These are phyloP conservation scores for Solanum hybrid DNA, from an alignment of 305 asterid species.

Conservation along the genomic window DNA sequence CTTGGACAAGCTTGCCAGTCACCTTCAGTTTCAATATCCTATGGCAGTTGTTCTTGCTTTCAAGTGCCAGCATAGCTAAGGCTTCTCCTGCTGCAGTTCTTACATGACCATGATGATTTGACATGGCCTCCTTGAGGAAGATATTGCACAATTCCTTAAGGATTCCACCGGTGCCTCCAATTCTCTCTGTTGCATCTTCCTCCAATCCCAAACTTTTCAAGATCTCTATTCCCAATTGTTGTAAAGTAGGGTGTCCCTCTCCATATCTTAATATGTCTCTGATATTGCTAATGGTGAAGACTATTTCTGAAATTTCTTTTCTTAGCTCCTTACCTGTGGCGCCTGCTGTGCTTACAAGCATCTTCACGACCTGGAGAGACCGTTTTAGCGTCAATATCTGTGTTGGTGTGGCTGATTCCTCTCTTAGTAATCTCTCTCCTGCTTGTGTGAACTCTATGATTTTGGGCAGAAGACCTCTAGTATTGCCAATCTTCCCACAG, in stretches of 20 bases:
- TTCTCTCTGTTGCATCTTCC: conserved; percentile 80
- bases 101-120: conserved; percentile 28
- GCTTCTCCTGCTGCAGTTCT: conserved; percentile 79
- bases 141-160: conserved; percentile 51
- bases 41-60: conserved; percentile 43
- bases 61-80: conserved; percentile 61
- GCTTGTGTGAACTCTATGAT: conserved; percentile 68
- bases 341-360: conserved; percentile 69
- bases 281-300: conserved; percentile 61
- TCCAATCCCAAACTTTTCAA: conserved; percentile 61
- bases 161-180: conserved; percentile 74
- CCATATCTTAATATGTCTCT: conserved; percentile 64
- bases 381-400: conserved; percentile 59
- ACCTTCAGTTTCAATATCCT: conserved; percentile 40
- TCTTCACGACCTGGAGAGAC: conserved; percentile 73
- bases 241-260: conserved; percentile 50
- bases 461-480: conserved; percentile 72
- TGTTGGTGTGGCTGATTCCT: conserved; percentile 41
- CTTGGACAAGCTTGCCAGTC: conserved; percentile 29
- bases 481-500: conserved; percentile 76
- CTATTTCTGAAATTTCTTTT: conserved; percentile 81
- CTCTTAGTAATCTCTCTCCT: conserved; percentile 51
- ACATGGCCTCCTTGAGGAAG: conserved; percentile 38
- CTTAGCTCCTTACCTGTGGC: conserved; percentile 69
- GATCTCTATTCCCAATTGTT: conserved; percentile 64